Percentiles rank a stretch among this genome's conserved stretches.
Evolutionary conservation across 176 grass and related monocot species (phyloP).

Genomic region (Guadua angustifolia): DNA sequence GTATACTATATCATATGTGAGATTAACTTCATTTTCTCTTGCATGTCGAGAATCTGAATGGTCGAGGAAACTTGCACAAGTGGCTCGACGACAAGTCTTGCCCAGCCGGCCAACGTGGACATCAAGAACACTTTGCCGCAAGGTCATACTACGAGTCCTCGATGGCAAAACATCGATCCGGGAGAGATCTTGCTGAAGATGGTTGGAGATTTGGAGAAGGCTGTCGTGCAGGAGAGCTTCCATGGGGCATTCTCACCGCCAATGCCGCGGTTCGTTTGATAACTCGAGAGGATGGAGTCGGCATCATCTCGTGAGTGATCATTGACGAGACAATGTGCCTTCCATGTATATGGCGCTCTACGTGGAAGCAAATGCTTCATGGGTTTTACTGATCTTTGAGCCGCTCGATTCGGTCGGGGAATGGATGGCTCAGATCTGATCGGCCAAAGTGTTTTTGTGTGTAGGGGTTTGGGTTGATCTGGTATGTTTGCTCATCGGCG

Average conservation of each 20-base stretch:
- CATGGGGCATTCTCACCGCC: conserved; percentile 80
- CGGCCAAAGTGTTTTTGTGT: neutral
- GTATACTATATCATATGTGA: neutral
- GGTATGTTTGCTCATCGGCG: neutral
- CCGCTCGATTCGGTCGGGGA: neutral
- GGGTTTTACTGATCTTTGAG: neutral
- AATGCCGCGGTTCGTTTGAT: conserved; percentile 78
- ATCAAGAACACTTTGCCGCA: conserved; percentile 76
- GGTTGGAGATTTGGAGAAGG: conserved; percentile 65
- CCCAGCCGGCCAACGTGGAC: conserved; percentile 81
- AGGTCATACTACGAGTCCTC: conserved; percentile 68
- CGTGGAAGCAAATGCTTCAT: neutral
- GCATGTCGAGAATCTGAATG: conserved; percentile 75
- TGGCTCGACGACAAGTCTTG: conserved; percentile 91
- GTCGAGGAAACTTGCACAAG: conserved; percentile 77
- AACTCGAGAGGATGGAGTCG: conserved; percentile 58
- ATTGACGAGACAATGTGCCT: neutral
- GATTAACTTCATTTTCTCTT: neutral
- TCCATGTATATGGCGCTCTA: neutral
- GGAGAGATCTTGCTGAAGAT: conserved; percentile 85
- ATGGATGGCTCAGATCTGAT: neutral
- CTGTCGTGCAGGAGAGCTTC: conserved; percentile 88
- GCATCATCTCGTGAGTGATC: conserved; percentile 25
- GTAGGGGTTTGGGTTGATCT: neutral
- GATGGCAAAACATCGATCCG: conserved; percentile 62